Evolutionary conservation across 2,329 filamentous ascomycete species (phyloP).

Genomic region (Sphaerulina musiva): DNA sequence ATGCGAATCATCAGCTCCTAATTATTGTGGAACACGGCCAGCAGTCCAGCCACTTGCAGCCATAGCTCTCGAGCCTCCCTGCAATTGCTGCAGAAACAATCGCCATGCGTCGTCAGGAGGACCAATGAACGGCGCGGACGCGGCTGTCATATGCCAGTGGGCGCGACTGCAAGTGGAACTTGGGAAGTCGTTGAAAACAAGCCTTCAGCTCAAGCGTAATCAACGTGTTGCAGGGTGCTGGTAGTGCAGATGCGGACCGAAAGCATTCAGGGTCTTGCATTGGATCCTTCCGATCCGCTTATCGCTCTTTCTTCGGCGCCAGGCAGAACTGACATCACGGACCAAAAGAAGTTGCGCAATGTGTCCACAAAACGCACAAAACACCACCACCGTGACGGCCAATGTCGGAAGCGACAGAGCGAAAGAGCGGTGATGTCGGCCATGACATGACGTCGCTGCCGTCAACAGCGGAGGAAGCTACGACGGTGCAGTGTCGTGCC

Average conservation of each 20-base stretch:
- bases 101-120: neutral
- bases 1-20: neutral
- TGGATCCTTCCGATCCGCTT: neutral
- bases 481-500: slow-evolving; percentile 1
- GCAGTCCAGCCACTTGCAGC: neutral
- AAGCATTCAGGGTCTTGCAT: slow-evolving; percentile 6
- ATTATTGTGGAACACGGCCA: slow-evolving; percentile 9
- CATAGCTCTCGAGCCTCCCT: neutral
- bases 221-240: slow-evolving; percentile 1
- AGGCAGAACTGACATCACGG: slow-evolving; percentile 7
- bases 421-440: neutral
- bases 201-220: slow-evolving; percentile 8
- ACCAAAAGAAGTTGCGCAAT: neutral
- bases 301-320: slow-evolving; percentile 7
- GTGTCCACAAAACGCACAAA: slow-evolving; percentile 2
- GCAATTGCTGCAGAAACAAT: slow-evolving; percentile 2
- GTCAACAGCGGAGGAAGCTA: neutral
- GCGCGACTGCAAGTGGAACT: slow-evolving; percentile 10
- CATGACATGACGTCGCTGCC: slow-evolving; percentile 2
- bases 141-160: neutral
- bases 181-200: slow-evolving; percentile 14
- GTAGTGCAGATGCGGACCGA: slow-evolving; percentile 7
- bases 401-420: slow-evolving; percentile 1
- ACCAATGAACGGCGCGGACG: neutral
- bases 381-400: neutral